A percentile compares a stretch with the other conserved stretches of the same genome.
phyloP scores from a whole-genome alignment of 177 flowering plant species.

The Vitis hybrid region DNA sequence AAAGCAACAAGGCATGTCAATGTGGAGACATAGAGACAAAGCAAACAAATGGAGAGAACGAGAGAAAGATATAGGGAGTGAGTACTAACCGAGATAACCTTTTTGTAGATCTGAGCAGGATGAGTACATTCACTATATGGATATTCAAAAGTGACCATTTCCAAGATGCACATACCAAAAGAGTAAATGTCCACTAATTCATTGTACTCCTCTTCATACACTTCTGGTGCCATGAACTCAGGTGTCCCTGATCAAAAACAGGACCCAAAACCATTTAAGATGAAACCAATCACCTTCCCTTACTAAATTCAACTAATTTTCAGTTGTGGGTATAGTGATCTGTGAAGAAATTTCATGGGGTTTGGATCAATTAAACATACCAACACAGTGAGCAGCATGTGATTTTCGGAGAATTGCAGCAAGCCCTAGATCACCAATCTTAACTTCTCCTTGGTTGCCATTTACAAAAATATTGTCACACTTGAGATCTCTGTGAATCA shows the following conservation, averaged over 20 bases:
- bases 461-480: constrained; percentile 61
- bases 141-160: constrained; percentile 60
- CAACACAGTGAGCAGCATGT: constrained; percentile 58
- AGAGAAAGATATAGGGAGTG: background rate
- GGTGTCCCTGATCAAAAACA: constrained; percentile 40
- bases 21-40: background rate
- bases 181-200: constrained; percentile 58
- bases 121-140: constrained; percentile 61
- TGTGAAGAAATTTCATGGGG: background rate
- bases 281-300: too few relatives aligned
- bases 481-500: constrained; percentile 60
- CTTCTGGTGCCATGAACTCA: constrained; percentile 65
- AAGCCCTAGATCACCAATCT: constrained; percentile 61
- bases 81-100: constrained; percentile 46
- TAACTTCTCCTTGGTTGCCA: constrained; percentile 60
- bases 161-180: constrained; percentile 61
- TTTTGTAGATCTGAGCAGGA: constrained; percentile 64
- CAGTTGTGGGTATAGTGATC: background rate
- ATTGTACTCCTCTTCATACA: constrained; percentile 54
- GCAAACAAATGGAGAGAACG: background rate
- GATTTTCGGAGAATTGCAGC: constrained; percentile 54
- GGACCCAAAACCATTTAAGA: background rate
- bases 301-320: background rate
- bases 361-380: constrained; percentile 25
- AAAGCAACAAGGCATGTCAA: background rate